Evolutionary conservation across 306 rosid species (phyloP), one percentile per base, ranked within the genome.

Genomic region (Dicorynia guianensis): DNA sequence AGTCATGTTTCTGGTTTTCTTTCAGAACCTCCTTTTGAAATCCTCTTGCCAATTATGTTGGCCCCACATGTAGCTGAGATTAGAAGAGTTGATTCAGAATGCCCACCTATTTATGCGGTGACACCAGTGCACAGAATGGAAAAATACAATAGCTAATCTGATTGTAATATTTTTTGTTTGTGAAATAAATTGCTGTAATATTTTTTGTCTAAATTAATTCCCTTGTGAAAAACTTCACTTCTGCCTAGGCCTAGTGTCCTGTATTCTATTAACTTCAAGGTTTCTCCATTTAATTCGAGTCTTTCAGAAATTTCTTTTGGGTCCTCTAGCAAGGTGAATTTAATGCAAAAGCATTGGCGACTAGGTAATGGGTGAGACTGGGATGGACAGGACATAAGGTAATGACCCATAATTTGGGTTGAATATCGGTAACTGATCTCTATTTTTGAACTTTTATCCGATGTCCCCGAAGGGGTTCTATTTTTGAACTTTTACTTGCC

Each of bases 181-280:
- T 68, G 63, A 59, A 74, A 87, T 87, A 82, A 79, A 74, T 88
- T 71, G 77, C 87, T 87, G 96, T 92, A 86, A 81, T 90, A 86
- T 90, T 84, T 87, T 25, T 84, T 69, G 84, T 85, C 75, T 85
- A 72, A 90, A 83, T 92, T 82, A 82, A 78, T 48, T 81, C 84
- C 76, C 76, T 78, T 67, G 88, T 84, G 87, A 82, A 82, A 76
- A 63, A 50, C 82, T 83, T 78, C 66, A 13, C 57, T 25, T 63
- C 59, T 76, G 76, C 74, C 82, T 71, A 60, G 59, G 40, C 82
- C 83, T 61, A 76, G 72, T 20, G 67, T 63, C 59, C 70, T 66
- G 53, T 61, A 47, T 62, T 79, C 75, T 78, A 70, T 67, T 46
- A 75, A 77, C 83, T 67, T 58, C 0, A 4, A 47, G 77, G 79